These are phyloP conservation scores for Ophiognomonia clavigignenti-juglandacearum DNA, from an alignment of 2,329 filamentous ascomycete species.

Conservation along the genomic window DNA sequence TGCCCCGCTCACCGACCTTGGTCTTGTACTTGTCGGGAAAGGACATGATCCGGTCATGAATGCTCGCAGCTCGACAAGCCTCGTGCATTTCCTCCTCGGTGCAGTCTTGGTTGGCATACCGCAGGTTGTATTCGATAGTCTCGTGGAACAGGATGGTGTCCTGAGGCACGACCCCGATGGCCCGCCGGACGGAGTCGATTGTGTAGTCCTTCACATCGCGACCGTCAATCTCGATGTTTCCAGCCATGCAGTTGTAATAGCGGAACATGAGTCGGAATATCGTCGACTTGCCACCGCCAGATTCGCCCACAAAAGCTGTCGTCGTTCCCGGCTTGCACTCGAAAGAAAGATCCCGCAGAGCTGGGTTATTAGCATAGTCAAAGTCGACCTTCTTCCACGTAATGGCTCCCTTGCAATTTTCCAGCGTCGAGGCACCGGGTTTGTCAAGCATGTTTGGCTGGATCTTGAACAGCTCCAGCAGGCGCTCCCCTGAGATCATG, in stretches of 20 bases:
- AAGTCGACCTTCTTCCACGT: constrained; percentile 87
- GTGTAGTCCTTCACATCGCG: constrained; percentile 79
- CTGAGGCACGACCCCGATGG: constrained; percentile 95
- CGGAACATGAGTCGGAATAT: constrained; percentile 93
- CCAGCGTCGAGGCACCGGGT: constrained; percentile 57
- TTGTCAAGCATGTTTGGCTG: constrained; percentile 84
- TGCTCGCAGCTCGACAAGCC: constrained; percentile 48
- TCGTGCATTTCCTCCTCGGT: constrained; percentile 44
- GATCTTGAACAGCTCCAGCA: constrained; percentile 95
- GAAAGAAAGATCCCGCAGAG: constrained; percentile 78
- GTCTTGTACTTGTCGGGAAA: constrained; percentile 50
- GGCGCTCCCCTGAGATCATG: constrained; percentile 94
- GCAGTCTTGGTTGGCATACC: constrained; percentile 45
- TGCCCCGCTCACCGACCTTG: constrained; percentile 47
- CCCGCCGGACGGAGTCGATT: constrained; percentile 85
- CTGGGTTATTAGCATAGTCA: constrained; percentile 85
- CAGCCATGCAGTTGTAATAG: constrained; percentile 83
- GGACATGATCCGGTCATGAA: constrained; percentile 48
- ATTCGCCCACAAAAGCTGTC: constrained; percentile 93
- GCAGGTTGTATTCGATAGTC: constrained; percentile 50
- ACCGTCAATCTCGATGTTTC: constrained; percentile 79
- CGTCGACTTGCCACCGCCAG: constrained; percentile 94
- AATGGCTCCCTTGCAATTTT: constrained; percentile 73
- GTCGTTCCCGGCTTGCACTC: constrained; percentile 85
- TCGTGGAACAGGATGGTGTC: constrained; percentile 70